These are phyloP conservation scores for Phaseolus lunatus DNA, from an alignment of 306 rosid genomes.

Conservation along the genomic window DNA sequence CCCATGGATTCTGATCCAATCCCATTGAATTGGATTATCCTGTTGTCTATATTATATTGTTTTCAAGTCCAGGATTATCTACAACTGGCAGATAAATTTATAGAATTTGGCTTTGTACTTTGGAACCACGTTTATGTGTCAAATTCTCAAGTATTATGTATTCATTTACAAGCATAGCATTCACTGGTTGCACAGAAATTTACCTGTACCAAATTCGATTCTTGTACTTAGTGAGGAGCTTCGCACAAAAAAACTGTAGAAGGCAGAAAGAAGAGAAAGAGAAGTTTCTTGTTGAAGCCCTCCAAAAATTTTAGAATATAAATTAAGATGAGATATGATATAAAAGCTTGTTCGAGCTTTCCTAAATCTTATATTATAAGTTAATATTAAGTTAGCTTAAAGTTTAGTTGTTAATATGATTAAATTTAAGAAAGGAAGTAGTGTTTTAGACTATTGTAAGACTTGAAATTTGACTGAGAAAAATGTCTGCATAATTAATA, in stretches of 20 bases:
- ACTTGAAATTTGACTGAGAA: too few species aligned
- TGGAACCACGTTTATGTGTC: background rate
- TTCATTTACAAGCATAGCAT: background rate
- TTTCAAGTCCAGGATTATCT: background rate
- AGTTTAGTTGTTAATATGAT: too few species aligned
- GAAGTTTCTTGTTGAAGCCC: background rate
- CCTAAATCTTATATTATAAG: too few species aligned
- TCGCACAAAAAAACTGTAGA: background rate
- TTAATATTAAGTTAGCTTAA: too few species aligned
- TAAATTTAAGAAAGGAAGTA: too few species aligned
- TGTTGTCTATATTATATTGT: background rate
- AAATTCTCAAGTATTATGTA: background rate
- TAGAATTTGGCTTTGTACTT: background rate
- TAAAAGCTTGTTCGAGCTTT: too few species aligned
- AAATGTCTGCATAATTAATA: too few species aligned
- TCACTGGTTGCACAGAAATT: background rate
- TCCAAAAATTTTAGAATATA: background rate
- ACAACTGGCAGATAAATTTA: conserved; percentile 3
- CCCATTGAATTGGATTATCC: background rate
- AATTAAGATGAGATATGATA: too few species aligned
- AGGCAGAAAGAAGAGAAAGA: background rate
- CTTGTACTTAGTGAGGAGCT: background rate
- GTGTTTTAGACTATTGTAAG: too few species aligned
- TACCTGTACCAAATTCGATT: background rate
- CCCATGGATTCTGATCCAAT: background rate